A percentile compares a stretch with the other conserved stretches of the same genome.
These are phyloP conservation scores for Pleurotus sapidus DNA, from an alignment of 768 basidiomycete species.

Conservation along the genomic window DNA sequence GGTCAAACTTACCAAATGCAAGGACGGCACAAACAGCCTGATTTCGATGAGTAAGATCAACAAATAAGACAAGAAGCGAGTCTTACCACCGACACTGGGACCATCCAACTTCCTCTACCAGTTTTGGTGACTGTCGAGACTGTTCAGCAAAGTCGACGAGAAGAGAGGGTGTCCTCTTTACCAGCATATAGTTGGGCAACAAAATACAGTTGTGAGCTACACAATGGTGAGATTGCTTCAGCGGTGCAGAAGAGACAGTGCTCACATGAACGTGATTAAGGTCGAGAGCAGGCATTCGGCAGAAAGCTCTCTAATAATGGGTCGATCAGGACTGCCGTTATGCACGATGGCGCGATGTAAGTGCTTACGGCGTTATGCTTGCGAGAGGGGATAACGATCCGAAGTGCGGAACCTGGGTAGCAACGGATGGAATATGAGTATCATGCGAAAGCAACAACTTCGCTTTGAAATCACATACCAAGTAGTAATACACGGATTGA, in stretches of 20 bases:
- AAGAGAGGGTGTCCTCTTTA: constrained; percentile 10
- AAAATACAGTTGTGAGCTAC: constrained; percentile 43
- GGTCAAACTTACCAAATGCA: constrained; percentile 23
- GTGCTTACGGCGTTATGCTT: constrained; percentile 35
- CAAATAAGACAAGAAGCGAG: not conserved
- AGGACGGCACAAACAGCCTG: constrained; percentile 23
- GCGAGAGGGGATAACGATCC: constrained; percentile 34
- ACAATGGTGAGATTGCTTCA: not conserved
- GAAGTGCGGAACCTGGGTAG: constrained; percentile 37
- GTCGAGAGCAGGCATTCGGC: constrained; percentile 41
- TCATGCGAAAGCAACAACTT: not conserved
- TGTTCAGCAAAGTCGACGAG: not conserved
- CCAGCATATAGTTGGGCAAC: constrained; percentile 37
- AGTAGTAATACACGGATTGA: constrained; percentile 43
- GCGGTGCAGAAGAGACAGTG: not conserved
- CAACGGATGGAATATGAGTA: not conserved
- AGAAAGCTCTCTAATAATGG: constrained; percentile 27
- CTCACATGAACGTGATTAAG: constrained; percentile 40
- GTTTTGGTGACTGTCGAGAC: not conserved
- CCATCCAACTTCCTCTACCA: constrained; percentile 19
- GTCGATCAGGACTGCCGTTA: not conserved
- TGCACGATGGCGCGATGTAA: not conserved
- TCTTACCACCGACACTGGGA: constrained; percentile 24
- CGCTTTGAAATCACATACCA: constrained; percentile 21
- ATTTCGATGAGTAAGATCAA: not conserved